A percentile compares a stretch with the other conserved stretches of the same genome.
phyloP scores from a whole-genome alignment of 306 rosid species.

The Prunus mume region DNA sequence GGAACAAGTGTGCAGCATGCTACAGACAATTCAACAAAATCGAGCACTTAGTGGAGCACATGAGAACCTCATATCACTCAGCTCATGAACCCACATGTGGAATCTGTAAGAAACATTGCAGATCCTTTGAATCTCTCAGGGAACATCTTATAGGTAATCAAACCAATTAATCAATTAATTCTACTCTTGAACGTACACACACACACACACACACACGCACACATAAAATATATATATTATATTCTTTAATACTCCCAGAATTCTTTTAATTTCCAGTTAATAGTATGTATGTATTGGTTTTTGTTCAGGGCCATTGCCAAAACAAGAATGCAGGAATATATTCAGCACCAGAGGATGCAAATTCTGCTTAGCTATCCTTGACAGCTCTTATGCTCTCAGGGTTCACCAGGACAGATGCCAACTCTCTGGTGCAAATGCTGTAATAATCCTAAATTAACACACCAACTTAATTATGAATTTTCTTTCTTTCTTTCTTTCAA shows the following conservation, averaged over 20 bases:
- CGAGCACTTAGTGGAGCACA: slow-evolving; percentile 98
- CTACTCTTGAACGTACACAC: too few species aligned
- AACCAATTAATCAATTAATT: not conserved
- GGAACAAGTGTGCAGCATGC: slow-evolving; percentile 97
- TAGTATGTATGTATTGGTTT: not conserved
- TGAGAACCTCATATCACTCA: slow-evolving; percentile 87
- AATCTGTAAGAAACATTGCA: slow-evolving; percentile 88
- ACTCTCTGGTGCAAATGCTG: slow-evolving; percentile 42
- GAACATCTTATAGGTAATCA: slow-evolving; percentile 84
- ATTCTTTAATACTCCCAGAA: too few species aligned
- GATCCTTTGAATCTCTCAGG: slow-evolving; percentile 88
- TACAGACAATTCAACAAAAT: slow-evolving; percentile 77
- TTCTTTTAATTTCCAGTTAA: not conserved
- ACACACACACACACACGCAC: too few species aligned
- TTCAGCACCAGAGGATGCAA: slow-evolving; percentile 79
- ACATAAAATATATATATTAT: too few species aligned
- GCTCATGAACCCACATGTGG: slow-evolving; percentile 88
- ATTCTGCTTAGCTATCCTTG: slow-evolving; percentile 80
- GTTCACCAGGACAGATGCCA: slow-evolving; percentile 83
- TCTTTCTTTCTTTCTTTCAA: not conserved
- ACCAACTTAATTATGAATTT: not conserved
- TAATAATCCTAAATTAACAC: slow-evolving; percentile 26
- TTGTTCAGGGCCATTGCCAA: slow-evolving; percentile 74
- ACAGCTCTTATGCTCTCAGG: slow-evolving; percentile 66
- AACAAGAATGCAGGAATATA: slow-evolving; percentile 76